A percentile compares a stretch with the other conserved stretches of the same genome.
These are phyloP conservation scores for Grigorovia yakushimaensis DNA, from an alignment of 805 yeast species.

Conservation along the genomic window DNA sequence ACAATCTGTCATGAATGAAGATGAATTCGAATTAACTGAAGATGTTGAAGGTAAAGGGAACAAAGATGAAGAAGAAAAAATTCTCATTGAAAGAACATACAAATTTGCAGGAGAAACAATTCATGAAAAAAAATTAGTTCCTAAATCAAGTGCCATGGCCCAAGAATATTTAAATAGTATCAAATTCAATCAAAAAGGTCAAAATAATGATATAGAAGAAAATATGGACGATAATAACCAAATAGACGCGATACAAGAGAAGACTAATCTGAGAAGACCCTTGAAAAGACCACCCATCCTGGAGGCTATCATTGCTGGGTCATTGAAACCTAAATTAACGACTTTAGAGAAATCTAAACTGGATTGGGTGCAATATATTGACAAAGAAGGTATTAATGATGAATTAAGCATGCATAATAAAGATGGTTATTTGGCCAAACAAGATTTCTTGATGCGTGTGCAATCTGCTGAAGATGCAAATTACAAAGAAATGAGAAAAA, in stretches of 20 bases:
- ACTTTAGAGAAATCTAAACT: conserved; percentile 87
- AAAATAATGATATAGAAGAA: conserved; percentile 5
- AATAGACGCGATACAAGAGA: conserved; percentile 1
- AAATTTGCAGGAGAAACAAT: conserved; percentile 83
- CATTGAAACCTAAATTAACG: conserved; percentile 69
- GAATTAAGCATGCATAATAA: conserved; percentile 74
- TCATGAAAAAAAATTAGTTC: conserved; percentile 71
- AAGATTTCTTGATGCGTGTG: conserved; percentile 75
- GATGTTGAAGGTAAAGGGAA: background rate
- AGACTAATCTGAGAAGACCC: conserved; percentile 36
- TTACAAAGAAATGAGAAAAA: conserved; percentile 31
- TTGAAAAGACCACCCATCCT: conserved; percentile 66
- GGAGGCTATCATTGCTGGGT: conserved; percentile 61
- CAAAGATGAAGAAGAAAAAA: conserved; percentile 34
- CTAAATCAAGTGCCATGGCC: conserved; percentile 74
- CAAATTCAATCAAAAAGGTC: conserved; percentile 24
- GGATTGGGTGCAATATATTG: conserved; percentile 94
- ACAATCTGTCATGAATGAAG: conserved; percentile 15
- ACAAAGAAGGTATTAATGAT: conserved; percentile 71
- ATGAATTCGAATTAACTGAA: background rate
- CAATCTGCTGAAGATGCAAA: conserved; percentile 36
- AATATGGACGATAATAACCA: conserved; percentile 1
- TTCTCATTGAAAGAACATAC: conserved; percentile 67
- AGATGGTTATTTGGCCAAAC: conserved; percentile 85
- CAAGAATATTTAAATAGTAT: conserved; percentile 62